phyloP scores from a whole-genome alignment of 331 rosid species.

The Malus hybrid region DNA sequence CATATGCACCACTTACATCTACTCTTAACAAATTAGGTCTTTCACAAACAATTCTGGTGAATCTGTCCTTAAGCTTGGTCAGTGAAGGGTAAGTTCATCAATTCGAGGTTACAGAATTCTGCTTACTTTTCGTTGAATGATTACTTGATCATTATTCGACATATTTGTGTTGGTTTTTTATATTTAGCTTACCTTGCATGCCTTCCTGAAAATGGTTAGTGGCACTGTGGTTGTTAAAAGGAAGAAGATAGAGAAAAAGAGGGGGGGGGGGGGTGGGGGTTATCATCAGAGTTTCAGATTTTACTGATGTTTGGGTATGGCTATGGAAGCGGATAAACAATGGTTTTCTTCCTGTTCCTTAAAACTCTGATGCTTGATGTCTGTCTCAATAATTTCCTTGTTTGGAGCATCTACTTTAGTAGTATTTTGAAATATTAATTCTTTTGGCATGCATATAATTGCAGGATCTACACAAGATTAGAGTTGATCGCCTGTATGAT shows the following conservation, averaged over 20 bases:
- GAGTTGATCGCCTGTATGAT: conserved; percentile 95
- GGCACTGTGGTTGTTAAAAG: conserved; percentile 34
- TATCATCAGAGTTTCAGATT: conserved; percentile 41
- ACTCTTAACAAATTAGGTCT: conserved; percentile 81
- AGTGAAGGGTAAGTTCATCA: conserved; percentile 89
- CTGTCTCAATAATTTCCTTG: conserved; percentile 55
- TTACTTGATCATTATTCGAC: not conserved
- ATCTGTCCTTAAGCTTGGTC: conserved; percentile 86
- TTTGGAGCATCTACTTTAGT: conserved; percentile 53
- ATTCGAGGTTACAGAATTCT: not conserved
- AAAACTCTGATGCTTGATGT: conserved; percentile 36
- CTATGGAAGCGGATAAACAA: conserved; percentile 34
- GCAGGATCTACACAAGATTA: conserved; percentile 98
- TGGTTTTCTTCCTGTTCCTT: conserved; percentile 46
- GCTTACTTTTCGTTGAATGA: not conserved
- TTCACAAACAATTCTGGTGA: conserved; percentile 79
- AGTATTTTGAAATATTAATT: conserved; percentile 86
- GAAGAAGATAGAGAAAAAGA: too few relatives aligned
- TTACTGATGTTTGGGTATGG: conserved; percentile 43
- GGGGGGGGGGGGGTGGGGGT: not conserved
- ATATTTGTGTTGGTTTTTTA: not conserved
- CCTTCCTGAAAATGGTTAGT: conserved; percentile 37
- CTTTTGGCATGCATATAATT: conserved; percentile 99
- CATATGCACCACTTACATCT: conserved; percentile 81
- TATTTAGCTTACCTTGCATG: conserved; percentile 11